A percentile compares a stretch with the other conserved stretches of the same genome.
phyloP scores from a whole-genome alignment of 805 yeast species.

The Metschnikowia orientalis region DNA sequence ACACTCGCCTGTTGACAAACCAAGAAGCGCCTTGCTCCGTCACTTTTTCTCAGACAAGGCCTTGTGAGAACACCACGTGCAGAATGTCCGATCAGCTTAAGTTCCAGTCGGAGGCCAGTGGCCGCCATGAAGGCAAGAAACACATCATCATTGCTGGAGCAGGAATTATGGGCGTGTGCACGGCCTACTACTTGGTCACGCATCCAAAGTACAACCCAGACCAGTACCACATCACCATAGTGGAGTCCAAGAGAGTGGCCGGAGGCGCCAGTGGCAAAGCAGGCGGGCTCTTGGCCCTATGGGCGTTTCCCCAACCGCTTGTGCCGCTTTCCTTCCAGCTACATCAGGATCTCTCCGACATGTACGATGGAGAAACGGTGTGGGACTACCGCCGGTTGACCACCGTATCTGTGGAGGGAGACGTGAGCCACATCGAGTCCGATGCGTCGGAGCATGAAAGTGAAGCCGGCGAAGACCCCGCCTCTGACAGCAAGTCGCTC shows the following conservation, averaged over 20 bases:
- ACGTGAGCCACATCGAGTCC: conserved; percentile 39
- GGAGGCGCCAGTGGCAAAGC: conserved; percentile 98
- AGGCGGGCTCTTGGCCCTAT: conserved; percentile 88
- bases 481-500: background rate
- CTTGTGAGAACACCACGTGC: no score
- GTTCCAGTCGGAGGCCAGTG: conserved; percentile 41
- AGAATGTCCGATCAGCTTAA: conserved; percentile 30
- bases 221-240: conserved; percentile 73
- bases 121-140: conserved; percentile 54
- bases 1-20: background rate
- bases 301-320: conserved; percentile 96
- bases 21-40: background rate
- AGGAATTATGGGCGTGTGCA: conserved; percentile 93
- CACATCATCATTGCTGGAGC: conserved; percentile 89
- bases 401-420: conserved; percentile 85
- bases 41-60: no score
- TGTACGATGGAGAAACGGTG: conserved; percentile 74
- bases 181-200: conserved; percentile 80
- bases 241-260: conserved; percentile 90
- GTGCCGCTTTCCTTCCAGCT: conserved; percentile 83
- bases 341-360: conserved; percentile 76
- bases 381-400: conserved; percentile 94
- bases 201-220: conserved; percentile 76
- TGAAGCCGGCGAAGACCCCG: background rate
- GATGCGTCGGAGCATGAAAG: conserved; percentile 17